Base-by-base conservation (phyloP, 2,329 filamentous ascomycete species). In the Nannizziopsis arthrosporioides region DNA sequence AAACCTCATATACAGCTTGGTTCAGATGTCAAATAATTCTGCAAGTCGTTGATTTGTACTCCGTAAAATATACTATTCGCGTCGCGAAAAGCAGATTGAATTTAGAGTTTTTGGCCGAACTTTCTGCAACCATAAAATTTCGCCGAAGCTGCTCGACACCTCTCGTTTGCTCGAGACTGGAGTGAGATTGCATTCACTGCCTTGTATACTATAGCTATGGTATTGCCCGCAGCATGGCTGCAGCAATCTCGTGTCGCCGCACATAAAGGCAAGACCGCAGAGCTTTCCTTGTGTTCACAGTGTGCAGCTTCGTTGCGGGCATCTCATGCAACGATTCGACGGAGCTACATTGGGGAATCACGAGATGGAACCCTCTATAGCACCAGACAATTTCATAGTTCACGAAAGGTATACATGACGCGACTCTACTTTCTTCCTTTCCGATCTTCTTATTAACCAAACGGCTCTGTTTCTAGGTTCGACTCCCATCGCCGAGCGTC, bases 251-350 rank as follows among this genome's bases (percentile, higher is more conserved):
- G 38, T 14, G 15, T 36, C 12, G 44, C 37, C 10, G 22, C n/a
- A 3, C 18, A 17, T 11, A 34, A 51, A 8, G 31, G 52, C 42
- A 53, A 43, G 50, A 53, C 54, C 15, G 30, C 30, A 35, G 39
- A 40, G 44, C 39, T 32, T 45, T 49, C 42, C 18, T 11, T 51
- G 18, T 56, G 50, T 48, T 37, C 54, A 27, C 52, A 37, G 19
- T 52, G 52, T 44, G 42, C 50, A 22, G 42, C 52, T 19, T 36
- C 31, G 18, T 42, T 34, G 11, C 18, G 27, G 6, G 37, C 44
- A 46, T 27, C 39, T 42, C 48, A 27, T 43, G 34, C 37, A 36
- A n/a, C 34, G 41, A 49, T 30, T 30, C 12, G 12, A 42, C 36
- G n/a, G 10, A 38, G 34, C 34, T 30, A 22, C 12, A 5, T 34